A percentile compares a stretch with the other conserved stretches of the same genome.
Evolutionary conservation across 371 early-diverging fungal species (phyloP).

Genomic region (Mortierella sp.): DNA sequence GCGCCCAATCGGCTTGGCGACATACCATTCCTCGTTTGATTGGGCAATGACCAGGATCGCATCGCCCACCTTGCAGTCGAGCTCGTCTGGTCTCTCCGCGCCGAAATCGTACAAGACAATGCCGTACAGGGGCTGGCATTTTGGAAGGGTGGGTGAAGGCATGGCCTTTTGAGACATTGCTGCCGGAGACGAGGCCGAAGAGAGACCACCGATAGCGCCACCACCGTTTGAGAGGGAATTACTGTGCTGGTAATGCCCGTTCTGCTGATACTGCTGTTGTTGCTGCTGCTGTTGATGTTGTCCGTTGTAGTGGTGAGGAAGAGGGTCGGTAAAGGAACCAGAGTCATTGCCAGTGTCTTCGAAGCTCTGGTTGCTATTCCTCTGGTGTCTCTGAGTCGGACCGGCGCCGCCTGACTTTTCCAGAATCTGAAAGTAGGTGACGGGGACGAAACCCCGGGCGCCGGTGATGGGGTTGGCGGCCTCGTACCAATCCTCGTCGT

Average conservation of each 20-base stretch:
- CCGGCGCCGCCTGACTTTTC: conserved; percentile 22
- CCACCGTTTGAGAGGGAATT: conserved; percentile 23
- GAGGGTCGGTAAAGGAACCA: conserved; percentile 39
- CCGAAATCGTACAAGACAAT: conserved; percentile 83
- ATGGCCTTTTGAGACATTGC: conserved; percentile 20
- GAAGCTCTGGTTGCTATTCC: conserved; percentile 43
- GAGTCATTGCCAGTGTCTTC: conserved; percentile 50
- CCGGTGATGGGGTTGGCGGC: conserved; percentile 89
- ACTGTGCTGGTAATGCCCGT: conserved; percentile 13
- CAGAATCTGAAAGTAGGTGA: conserved; percentile 77
- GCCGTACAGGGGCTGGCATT: conserved; percentile 72
- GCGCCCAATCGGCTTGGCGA: conserved; percentile 80
- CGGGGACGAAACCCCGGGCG: conserved; percentile 85
- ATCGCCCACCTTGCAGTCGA: conserved; percentile 80
- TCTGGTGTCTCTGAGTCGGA: conserved; percentile 13
- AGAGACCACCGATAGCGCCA: not conserved
- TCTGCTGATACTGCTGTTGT: conserved; percentile 20
- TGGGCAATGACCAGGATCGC: conserved; percentile 84
- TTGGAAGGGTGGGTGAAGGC: conserved; percentile 26
- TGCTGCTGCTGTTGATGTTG: conserved; percentile 18
- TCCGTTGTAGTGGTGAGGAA: conserved; percentile 19
- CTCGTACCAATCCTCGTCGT: conserved; percentile 83
- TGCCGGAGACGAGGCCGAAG: conserved; percentile 15
- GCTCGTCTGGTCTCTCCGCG: conserved; percentile 84
- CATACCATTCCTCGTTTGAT: conserved; percentile 86